Base-by-base conservation (phyloP, 2,329 filamentous ascomycete species). In the Aspergillus sp. region DNA sequence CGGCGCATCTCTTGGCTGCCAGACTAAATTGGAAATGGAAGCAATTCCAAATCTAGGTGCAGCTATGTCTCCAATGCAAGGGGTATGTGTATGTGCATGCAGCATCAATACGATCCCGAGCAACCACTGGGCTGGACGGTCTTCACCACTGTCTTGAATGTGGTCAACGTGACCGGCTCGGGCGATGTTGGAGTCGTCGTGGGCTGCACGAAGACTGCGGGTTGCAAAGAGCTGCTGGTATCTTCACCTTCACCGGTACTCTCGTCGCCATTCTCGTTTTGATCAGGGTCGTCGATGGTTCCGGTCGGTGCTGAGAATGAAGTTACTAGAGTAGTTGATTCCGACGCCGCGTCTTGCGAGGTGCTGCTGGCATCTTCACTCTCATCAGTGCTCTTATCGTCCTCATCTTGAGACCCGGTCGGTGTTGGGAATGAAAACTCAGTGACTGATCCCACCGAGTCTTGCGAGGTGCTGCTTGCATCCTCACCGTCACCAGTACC, bases 121-220 rank as follows among this genome's bases (percentile, higher is more conserved):
- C 36, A 63, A n/a, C 32, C 54, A 52, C 36, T 61, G 51, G 57
- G 59, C 36, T 57, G 60, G 12, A 70, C 58, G 2, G 64, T 67
- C 55, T 59, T 67, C 18, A 65, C 57, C 46, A 62, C 57, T 2
- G 70, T 73, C 36, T 65, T 55, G 59, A 71, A 72, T 4, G 68
- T 67, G 18, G 70, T 73, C 22, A 68, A 60, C 4, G 68, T 67
- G 26, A 63, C 60, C 49, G 56, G 10, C 59, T n/a, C 36, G 9
- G 4, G n/a, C 14, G 16, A 18, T 29, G 56, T 16, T 20, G 52
- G n/a, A n/a, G 11, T 55, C 1, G 16, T 7, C n/a, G 14, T 42
- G 16, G 36, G 16, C 36, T 42, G 49, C 22, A 24, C 26, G 7
- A 46, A 51, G 2, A n/a, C 11, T n/a, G 36, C 16, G 12, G 32